Conservation (phyloP, 129 eudicot genomes). For the Helichrysum umbraculigerum region DNA sequence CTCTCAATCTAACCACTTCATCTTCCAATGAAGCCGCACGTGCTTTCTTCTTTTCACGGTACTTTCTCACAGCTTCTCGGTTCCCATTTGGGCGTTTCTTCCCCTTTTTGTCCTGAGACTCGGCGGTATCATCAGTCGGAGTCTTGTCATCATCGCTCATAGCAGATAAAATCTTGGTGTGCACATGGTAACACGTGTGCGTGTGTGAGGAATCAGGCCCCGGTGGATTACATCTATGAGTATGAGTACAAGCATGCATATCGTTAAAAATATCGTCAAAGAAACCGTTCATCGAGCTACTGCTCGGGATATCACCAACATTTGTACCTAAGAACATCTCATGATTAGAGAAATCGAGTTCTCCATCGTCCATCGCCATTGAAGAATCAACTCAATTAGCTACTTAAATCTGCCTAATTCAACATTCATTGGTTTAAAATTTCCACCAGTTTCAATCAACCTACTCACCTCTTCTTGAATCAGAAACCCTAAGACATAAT, state of each 20-base stretch:
- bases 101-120: slow-evolving; percentile 61
- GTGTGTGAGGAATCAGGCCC: slow-evolving; percentile 95
- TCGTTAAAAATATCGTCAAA: slow-evolving; percentile 68
- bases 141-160: slow-evolving; percentile 55
- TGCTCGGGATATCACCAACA: slow-evolving; percentile 54
- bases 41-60: slow-evolving; percentile 95
- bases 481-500: slow-evolving; percentile 16
- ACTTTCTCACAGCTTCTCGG: slow-evolving; percentile 94
- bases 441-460: slow-evolving; percentile 6
- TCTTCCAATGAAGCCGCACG: slow-evolving; percentile 90
- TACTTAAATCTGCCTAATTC: slow-evolving; percentile 1
- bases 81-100: slow-evolving; percentile 79
- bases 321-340: slow-evolving; percentile 55
- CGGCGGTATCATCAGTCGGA: slow-evolving; percentile 79
- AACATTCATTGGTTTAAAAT: background rate
- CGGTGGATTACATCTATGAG: slow-evolving; percentile 93
- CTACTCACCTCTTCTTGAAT: slow-evolving; percentile 20
- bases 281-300: slow-evolving; percentile 71
- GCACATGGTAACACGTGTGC: slow-evolving; percentile 95
- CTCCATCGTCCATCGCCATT: slow-evolving; percentile 70
- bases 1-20: slow-evolving; percentile 76
- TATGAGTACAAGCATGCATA: slow-evolving; percentile 84
- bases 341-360: slow-evolving; percentile 70
- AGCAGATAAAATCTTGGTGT: slow-evolving; percentile 75
- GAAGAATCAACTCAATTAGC: slow-evolving; percentile 10